Conservation (phyloP, 768 basidiomycete genomes). For the Rhodotorula kratochvilovae region DNA sequence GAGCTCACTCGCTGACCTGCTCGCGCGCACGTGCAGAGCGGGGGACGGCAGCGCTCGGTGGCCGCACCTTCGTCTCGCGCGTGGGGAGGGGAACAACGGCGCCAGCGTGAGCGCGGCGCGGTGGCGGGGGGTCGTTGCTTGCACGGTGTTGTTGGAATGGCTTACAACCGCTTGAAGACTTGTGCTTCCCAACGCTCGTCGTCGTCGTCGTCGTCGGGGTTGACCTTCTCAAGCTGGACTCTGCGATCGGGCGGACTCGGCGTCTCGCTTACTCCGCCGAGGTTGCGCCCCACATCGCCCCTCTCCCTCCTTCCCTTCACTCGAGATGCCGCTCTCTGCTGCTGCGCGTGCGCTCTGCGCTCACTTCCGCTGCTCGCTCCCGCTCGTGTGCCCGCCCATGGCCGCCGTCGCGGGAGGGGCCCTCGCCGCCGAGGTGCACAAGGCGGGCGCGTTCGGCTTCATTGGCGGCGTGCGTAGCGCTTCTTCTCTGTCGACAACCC, state of each 20-base stretch:
- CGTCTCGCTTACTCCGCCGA: no score
- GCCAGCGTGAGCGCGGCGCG: no score
- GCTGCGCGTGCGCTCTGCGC: not conserved
- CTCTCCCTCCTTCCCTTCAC: not conserved
- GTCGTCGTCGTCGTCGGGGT: no score
- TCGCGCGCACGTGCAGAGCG: not conserved
- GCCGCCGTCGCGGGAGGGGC: conserved; percentile 63
- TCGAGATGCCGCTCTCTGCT: not conserved
- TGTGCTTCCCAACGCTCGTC: no score
- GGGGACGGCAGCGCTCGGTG: not conserved
- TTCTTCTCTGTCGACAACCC: no score
- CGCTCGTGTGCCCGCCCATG: conserved; percentile 67
- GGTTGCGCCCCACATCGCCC: no score
- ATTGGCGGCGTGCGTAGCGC: not conserved
- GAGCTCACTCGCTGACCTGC: not conserved
- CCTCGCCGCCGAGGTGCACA: conserved; percentile 60
- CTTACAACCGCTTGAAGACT: no score
- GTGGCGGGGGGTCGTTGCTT: no score
- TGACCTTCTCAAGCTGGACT: no score
- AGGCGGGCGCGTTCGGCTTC: conserved; percentile 65
- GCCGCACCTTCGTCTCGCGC: not conserved
- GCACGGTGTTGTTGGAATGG: not conserved
- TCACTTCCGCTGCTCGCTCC: conserved; percentile 41
- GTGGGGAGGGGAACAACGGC: not conserved
- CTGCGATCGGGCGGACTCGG: no score